Evolutionary conservation across 164 flowering plant genomes (phyloP).

Genomic region (Dillenia suffruticosa): DNA sequence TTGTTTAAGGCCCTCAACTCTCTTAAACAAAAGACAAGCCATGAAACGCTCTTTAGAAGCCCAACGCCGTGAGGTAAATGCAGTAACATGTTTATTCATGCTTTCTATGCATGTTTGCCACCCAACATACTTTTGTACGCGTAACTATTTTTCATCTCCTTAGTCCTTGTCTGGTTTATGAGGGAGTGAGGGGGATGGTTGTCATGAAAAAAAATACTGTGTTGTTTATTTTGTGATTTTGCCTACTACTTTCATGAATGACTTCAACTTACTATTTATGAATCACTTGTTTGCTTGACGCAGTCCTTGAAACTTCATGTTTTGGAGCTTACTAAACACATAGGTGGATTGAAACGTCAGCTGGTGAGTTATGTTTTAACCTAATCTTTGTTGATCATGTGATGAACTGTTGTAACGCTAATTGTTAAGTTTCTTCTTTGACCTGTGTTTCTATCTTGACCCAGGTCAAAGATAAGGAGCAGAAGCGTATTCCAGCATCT

Average conservation of each 20-base stretch:
- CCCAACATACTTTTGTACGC: no score
- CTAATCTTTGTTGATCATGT: neutral
- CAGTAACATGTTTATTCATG: no score
- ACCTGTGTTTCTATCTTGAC: neutral
- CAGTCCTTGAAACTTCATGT: slow-evolving; percentile 96
- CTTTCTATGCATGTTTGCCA: no score
- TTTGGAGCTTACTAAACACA: slow-evolving; percentile 51
- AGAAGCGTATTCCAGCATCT: slow-evolving; percentile 11
- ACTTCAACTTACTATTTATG: no score
- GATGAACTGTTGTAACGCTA: neutral
- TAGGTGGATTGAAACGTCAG: slow-evolving; percentile 51
- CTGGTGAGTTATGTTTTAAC: slow-evolving; percentile 45
- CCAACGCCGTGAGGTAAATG: slow-evolving; percentile 71
- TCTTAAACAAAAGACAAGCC: slow-evolving; percentile 74
- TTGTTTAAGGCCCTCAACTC: slow-evolving; percentile 67
- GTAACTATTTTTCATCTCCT: no score
- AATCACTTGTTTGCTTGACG: slow-evolving; percentile 21
- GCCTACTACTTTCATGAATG: no score
- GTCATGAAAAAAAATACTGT: no score
- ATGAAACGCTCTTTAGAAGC: slow-evolving; percentile 81
- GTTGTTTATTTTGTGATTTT: no score
- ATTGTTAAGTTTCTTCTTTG: slow-evolving; percentile 1
- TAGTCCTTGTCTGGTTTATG: no score
- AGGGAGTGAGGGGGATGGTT: no score
- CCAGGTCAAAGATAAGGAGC: slow-evolving; percentile 26